These are phyloP conservation scores for Alternaria hordeiaustralica DNA, from an alignment of 2,329 filamentous ascomycete species.

Conservation along the genomic window DNA sequence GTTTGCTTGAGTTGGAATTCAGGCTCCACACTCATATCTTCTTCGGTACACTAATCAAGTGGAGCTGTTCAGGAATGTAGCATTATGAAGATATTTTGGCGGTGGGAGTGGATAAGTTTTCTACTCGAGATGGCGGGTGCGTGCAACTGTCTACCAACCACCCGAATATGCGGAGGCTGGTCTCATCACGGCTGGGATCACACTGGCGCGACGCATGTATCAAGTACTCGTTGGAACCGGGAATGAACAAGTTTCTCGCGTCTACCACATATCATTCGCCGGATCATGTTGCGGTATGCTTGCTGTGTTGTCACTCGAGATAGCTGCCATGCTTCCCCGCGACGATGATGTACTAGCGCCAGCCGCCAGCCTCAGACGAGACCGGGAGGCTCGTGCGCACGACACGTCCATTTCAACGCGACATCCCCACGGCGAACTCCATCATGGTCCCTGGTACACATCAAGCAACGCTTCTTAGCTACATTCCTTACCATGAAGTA, in stretches of 20 bases:
- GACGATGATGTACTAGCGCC: slow-evolving; percentile 12
- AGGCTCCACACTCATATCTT: slow-evolving; percentile 48
- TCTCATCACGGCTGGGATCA: slow-evolving; percentile 27
- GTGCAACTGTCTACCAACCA: slow-evolving; percentile 14
- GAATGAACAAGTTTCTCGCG: slow-evolving; percentile 8
- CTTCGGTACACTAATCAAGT: slow-evolving; percentile 34
- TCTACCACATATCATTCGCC: slow-evolving; percentile 11
- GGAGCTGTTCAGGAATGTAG: slow-evolving; percentile 36
- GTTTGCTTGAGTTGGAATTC: slow-evolving; percentile 51
- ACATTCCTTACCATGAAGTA: background rate
- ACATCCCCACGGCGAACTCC: background rate
- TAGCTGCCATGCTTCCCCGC: slow-evolving; percentile 12
- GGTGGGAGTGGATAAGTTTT: slow-evolving; percentile 32
- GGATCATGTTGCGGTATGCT: slow-evolving; percentile 10
- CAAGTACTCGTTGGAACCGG: slow-evolving; percentile 2
- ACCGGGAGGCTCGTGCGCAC: background rate
- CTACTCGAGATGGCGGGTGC: slow-evolving; percentile 35
- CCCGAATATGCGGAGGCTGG: slow-evolving; percentile 33
- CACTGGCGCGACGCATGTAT: slow-evolving; percentile 33
- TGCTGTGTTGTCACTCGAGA: slow-evolving; percentile 19
- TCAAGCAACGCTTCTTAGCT: background rate
- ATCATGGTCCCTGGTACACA: background rate
- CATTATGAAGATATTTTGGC: slow-evolving; percentile 24
- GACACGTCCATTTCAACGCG: background rate
- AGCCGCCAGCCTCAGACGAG: background rate